A percentile compares a stretch with the other conserved stretches of the same genome.
These are phyloP conservation scores for Cryptosporidium sp. DNA, from an alignment of 169 alveolate species.

Conservation along the genomic window DNA sequence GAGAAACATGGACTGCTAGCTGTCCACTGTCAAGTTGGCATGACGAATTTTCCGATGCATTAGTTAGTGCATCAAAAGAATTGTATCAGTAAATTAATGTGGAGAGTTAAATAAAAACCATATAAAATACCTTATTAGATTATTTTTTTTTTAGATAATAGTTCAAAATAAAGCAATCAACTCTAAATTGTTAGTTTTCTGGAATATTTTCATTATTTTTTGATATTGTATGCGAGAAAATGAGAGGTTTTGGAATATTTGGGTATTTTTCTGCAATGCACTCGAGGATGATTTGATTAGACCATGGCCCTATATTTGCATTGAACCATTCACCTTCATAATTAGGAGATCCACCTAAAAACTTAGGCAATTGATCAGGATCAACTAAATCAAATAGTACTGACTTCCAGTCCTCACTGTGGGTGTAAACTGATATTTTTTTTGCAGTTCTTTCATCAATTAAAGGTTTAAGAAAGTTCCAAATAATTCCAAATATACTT, in stretches of 20 bases:
- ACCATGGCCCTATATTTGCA: constrained; percentile 71
- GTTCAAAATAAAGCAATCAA: neutral
- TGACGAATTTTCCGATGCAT: constrained; percentile 68
- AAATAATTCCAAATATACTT: constrained; percentile 89
- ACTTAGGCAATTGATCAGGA: constrained; percentile 82
- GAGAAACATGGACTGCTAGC: constrained; percentile 72
- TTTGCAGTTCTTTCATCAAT: constrained; percentile 90
- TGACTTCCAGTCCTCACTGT: constrained; percentile 79
- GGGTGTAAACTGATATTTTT: constrained; percentile 88
- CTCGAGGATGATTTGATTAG: constrained; percentile 28
- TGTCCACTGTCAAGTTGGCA: constrained; percentile 54
- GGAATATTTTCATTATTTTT: constrained; percentile 37
- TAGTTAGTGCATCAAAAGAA: constrained; percentile 25
- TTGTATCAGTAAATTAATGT: neutral
- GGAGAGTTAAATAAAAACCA: neutral
- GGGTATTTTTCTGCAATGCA: constrained; percentile 72
- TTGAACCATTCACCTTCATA: constrained; percentile 69
- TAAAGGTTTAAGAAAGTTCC: constrained; percentile 89
- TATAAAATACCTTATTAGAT: neutral
- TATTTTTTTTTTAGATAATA: neutral
- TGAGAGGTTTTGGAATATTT: constrained; percentile 30
- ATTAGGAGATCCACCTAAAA: constrained; percentile 81
- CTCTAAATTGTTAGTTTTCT: constrained; percentile 17
- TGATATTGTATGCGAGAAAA: constrained; percentile 34
- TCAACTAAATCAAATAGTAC: constrained; percentile 79